Evolutionary conservation across 1,139 yeast species (phyloP).

Genomic region (Waltiozyma sp.): DNA sequence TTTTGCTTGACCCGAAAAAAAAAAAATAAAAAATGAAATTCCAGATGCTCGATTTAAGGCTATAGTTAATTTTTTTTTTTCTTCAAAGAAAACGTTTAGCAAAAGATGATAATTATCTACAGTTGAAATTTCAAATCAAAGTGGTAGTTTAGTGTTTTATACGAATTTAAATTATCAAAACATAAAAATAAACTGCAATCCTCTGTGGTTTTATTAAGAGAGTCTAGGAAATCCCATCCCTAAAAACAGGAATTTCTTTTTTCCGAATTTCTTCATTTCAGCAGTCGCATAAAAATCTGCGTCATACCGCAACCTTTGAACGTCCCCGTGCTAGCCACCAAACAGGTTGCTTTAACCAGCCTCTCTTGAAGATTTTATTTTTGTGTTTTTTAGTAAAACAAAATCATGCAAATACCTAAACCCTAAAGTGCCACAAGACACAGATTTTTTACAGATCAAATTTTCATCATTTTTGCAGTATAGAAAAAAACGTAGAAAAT

Average conservation of each 20-base stretch:
- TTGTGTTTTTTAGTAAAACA: background rate
- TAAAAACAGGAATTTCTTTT: background rate
- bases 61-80: no score
- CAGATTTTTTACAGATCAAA: no score
- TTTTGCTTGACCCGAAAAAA: no score
- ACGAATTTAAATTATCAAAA: background rate
- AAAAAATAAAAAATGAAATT: no score
- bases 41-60: background rate
- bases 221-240: background rate
- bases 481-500: no score
- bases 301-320: background rate
- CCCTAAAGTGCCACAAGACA: no score
- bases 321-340: background rate
- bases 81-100: no score
- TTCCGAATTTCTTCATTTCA: background rate
- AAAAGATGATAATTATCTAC: background rate
- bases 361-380: background rate
- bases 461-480: no score
- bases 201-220: background rate
- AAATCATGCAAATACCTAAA: background rate
- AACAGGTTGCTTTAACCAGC: background rate
- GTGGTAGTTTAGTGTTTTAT: no score
- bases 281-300: background rate
- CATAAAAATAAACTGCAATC: no score
- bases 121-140: background rate